Evolutionary conservation across 148 eudicot genomes (phyloP).

Genomic region (Bassia scoparia): DNA sequence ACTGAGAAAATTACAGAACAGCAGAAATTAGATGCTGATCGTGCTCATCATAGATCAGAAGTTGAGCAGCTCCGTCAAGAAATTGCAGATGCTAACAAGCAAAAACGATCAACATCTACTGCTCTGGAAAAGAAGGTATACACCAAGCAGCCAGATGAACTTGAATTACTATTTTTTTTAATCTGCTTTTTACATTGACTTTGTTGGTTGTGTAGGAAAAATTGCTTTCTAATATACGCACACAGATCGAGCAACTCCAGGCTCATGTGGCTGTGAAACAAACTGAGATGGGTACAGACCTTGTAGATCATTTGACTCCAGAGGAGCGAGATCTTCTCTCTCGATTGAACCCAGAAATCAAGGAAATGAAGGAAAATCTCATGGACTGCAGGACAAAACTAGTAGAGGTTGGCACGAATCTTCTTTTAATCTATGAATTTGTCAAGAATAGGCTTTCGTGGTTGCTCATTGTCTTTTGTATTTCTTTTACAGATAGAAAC

Average conservation of each 20-base stretch:
- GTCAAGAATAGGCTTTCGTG: not conserved
- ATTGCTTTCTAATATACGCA: slow-evolving; percentile 53
- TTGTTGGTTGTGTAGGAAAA: slow-evolving; percentile 53
- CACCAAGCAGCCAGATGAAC: not conserved
- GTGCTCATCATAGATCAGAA: slow-evolving; percentile 80
- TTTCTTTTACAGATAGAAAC: slow-evolving; percentile 59
- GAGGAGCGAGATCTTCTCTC: slow-evolving; percentile 71
- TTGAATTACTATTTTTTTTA: not conserved
- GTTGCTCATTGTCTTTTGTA: slow-evolving; percentile 3
- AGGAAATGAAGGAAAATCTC: slow-evolving; percentile 77
- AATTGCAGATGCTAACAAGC: slow-evolving; percentile 67
- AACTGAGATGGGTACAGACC: slow-evolving; percentile 94
- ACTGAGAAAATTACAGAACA: slow-evolving; percentile 85
- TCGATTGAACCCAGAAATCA: slow-evolving; percentile 92
- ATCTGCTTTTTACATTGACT: slow-evolving; percentile 18
- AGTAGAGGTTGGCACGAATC: slow-evolving; percentile 59
- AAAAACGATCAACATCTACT: slow-evolving; percentile 61
- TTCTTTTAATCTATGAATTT: not conserved
- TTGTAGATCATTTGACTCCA: slow-evolving; percentile 81
- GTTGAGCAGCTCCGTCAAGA: slow-evolving; percentile 84
- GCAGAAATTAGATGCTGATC: slow-evolving; percentile 90
- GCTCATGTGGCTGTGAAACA: slow-evolving; percentile 59
- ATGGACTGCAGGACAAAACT: slow-evolving; percentile 70
- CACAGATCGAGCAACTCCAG: slow-evolving; percentile 77
- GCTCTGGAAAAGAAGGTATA: slow-evolving; percentile 85